Conservation (phyloP, 2,329 filamentous ascomycete species). For the Ilyonectria sp. region DNA sequence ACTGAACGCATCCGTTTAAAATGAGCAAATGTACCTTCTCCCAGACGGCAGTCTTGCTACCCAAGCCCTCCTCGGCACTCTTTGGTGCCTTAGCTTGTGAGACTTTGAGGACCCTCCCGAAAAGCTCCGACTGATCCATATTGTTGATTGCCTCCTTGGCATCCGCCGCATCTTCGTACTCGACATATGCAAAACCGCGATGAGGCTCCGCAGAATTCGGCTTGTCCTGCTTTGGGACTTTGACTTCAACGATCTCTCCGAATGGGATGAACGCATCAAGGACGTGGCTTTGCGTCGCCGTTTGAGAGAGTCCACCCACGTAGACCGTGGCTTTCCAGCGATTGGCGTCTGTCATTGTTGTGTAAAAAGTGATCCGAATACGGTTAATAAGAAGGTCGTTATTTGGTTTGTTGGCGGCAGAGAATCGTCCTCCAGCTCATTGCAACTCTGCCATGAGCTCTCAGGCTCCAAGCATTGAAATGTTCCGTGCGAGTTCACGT, state of each 20-base stretch:
- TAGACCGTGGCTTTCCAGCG: conserved; percentile 94
- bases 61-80: conserved; percentile 87
- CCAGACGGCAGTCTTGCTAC: conserved; percentile 96
- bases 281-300: conserved; percentile 82
- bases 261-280: conserved; percentile 97
- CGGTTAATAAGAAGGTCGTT: conserved; percentile 9
- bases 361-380: conserved; percentile 8
- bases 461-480: conserved; percentile 24
- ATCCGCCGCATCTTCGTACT: conserved; percentile 89
- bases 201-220: conserved; percentile 85
- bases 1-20: neutral
- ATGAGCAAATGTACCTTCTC: conserved; percentile 80
- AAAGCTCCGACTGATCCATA: conserved; percentile 97
- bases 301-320: conserved; percentile 87
- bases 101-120: conserved; percentile 92
- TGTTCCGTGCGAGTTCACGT: conserved; percentile 40
- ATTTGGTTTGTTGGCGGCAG: conserved; percentile 1
- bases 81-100: conserved; percentile 94
- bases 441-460: conserved; percentile 23
- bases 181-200: conserved; percentile 95
- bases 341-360: conserved; percentile 82
- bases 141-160: conserved; percentile 98
- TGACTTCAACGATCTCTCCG: conserved; percentile 93
- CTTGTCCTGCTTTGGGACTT: conserved; percentile 88
- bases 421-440: conserved; percentile 29